Evolutionary conservation across 2,329 filamentous ascomycete species (phyloP).

Genomic region (Colletotrichum somersetense): DNA sequence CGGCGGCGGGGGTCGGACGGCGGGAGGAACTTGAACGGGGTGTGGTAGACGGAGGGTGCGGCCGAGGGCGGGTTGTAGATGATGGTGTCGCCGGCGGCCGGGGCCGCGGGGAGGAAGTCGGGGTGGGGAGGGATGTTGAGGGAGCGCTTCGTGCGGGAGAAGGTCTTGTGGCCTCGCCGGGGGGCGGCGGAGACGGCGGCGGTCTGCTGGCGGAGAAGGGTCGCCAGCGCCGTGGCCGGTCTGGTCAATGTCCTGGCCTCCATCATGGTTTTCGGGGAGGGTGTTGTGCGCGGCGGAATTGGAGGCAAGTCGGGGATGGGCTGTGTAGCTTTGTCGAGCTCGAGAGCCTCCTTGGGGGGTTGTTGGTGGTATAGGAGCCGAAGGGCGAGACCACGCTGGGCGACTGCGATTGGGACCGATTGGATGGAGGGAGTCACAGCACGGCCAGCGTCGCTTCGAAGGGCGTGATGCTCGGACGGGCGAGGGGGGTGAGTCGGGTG

Average conservation of each 20-base stretch:
- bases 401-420: conserved; percentile 6
- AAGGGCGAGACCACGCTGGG: background rate
- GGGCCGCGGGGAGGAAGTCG: conserved; percentile 64
- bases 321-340: background rate
- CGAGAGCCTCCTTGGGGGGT: background rate
- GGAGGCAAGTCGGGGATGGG: background rate
- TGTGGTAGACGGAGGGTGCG: conserved; percentile 68
- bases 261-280: conserved; percentile 8
- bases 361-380: background rate
- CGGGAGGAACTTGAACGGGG: conserved; percentile 76
- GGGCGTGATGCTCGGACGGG: conserved; percentile 5
- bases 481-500: conserved; percentile 1
- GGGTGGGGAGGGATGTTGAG: conserved; percentile 72
- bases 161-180: conserved; percentile 62
- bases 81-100: conserved; percentile 56
- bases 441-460: conserved; percentile 38
- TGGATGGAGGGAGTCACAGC: background rate
- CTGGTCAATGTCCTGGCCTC: conserved; percentile 45
- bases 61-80: conserved; percentile 64
- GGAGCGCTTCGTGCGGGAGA: conserved; percentile 66
- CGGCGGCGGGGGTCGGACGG: conserved; percentile 66
- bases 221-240: conserved; percentile 51
- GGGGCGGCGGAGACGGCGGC: conserved; percentile 44
- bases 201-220: conserved; percentile 42
- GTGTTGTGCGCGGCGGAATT: background rate